phyloP scores from a whole-genome alignment of 78 protist genomes.

The Mastigamoeba balamuthi region DNA sequence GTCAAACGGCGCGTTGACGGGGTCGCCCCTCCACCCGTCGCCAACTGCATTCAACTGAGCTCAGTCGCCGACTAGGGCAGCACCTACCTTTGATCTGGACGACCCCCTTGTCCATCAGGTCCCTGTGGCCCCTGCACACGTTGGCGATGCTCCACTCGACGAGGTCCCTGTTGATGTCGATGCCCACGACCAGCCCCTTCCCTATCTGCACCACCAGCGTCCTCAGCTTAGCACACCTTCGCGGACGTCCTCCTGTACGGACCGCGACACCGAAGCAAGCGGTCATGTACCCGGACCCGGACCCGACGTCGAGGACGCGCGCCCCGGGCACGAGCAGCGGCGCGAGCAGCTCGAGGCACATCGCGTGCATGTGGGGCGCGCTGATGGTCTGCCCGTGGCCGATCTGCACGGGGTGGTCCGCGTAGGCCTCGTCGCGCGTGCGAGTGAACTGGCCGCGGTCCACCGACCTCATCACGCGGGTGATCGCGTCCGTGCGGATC shows the following conservation, averaged over 20 bases:
- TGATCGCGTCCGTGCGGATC: not conserved
- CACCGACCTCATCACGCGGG: not conserved
- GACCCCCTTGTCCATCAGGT: not conserved
- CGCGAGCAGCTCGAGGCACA: slow-evolving; percentile 1
- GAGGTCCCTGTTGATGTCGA: not conserved
- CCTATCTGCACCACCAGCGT: too few species aligned
- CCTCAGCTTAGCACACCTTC: too few species aligned
- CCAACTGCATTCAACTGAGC: not conserved
- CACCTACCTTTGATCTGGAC: not conserved
- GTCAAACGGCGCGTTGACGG: slow-evolving; percentile 9
- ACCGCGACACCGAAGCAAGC: too few species aligned
- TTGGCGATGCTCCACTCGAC: not conserved
- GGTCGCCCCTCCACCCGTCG: slow-evolving; percentile 4
- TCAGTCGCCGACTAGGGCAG: not conserved
- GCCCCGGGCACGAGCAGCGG: not conserved
- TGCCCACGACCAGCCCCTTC: too few species aligned
- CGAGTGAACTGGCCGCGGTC: not conserved
- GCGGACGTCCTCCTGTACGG: too few species aligned
- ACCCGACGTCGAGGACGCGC: slow-evolving; percentile 22
- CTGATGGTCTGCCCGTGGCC: not conserved
- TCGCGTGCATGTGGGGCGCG: slow-evolving; percentile 49
- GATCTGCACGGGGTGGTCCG: not conserved
- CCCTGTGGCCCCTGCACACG: not conserved
- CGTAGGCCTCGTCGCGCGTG: not conserved
- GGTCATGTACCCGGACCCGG: slow-evolving; percentile 26